phyloP scores from a whole-genome alignment of 495 filamentous ascomycete species.

The Lepidopterella palustris region DNA sequence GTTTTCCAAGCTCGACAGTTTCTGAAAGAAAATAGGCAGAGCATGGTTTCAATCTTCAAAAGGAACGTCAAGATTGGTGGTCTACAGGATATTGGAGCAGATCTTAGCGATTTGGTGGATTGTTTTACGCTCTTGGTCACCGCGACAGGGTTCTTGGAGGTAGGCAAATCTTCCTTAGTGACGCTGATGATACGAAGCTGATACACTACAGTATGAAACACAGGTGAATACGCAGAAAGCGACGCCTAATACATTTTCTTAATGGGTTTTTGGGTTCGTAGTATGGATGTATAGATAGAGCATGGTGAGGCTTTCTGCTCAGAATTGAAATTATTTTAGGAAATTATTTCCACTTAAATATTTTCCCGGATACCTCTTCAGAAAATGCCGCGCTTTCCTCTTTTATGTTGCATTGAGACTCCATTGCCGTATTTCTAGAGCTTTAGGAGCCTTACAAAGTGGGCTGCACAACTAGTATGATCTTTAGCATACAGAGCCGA shows the following conservation, averaged over 20 bases:
- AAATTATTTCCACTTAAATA: no score
- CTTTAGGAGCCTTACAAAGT: no score
- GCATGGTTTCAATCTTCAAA: conserved; percentile 88
- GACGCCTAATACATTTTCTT: background rate
- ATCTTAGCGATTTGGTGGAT: conserved; percentile 52
- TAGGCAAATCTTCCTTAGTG: conserved; percentile 31
- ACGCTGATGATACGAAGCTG: background rate
- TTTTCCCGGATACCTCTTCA: no score
- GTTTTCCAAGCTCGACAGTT: conserved; percentile 69
- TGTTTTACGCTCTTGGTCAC: conserved; percentile 53
- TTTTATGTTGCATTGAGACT: no score
- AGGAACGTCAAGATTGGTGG: conserved; percentile 71
- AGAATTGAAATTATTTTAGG: no score
- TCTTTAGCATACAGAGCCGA: no score
- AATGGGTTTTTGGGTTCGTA: background rate
- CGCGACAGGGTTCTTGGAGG: conserved; percentile 56
- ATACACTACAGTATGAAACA: conserved; percentile 18
- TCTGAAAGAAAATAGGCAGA: conserved; percentile 66
- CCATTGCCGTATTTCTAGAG: no score
- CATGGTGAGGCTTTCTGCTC: no score
- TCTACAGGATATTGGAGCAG: conserved; percentile 30
- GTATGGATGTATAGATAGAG: background rate
- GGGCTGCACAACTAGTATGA: no score
- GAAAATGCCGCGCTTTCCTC: no score
- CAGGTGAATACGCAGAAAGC: conserved; percentile 7